Evolutionary conservation across 2,329 filamentous ascomycete genomes (phyloP).

Genomic region (Colletotrichum filicis): DNA sequence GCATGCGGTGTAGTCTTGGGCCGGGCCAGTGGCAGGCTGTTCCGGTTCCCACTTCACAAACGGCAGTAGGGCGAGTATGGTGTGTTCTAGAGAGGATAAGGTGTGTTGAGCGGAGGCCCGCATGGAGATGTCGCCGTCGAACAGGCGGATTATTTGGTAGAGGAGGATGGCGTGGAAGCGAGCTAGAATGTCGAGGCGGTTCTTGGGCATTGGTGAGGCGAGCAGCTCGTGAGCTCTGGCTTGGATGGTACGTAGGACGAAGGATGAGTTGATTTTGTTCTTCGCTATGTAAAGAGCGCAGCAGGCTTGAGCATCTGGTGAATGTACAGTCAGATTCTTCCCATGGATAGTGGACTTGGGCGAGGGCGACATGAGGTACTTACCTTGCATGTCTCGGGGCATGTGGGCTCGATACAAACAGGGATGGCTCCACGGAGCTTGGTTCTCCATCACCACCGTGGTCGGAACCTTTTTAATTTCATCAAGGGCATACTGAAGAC

Average conservation of each 20-base stretch:
- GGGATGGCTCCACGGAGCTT: slow-evolving; percentile 65
- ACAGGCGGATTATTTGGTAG: slow-evolving; percentile 58
- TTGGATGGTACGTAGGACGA: slow-evolving; percentile 61
- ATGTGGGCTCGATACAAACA: slow-evolving; percentile 62
- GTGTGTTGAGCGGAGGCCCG: slow-evolving; percentile 44
- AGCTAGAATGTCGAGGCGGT: slow-evolving; percentile 46
- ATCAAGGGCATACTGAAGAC: slow-evolving; percentile 57
- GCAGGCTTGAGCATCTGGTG: slow-evolving; percentile 60
- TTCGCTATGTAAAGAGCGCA: slow-evolving; percentile 64
- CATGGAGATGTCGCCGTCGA: slow-evolving; percentile 53
- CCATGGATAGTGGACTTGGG: too few relatives aligned
- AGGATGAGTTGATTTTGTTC: slow-evolving; percentile 56
- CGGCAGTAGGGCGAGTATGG: slow-evolving; percentile 45
- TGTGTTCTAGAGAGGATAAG: slow-evolving; percentile 45
- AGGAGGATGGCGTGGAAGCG: slow-evolving; percentile 54
- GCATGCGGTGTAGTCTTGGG: slow-evolving; percentile 50
- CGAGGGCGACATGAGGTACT: not conserved
- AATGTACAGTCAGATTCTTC: not conserved
- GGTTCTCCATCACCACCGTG: slow-evolving; percentile 59
- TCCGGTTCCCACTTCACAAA: slow-evolving; percentile 46
- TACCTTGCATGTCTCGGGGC: slow-evolving; percentile 62
- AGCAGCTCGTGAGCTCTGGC: slow-evolving; percentile 56
- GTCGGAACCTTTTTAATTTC: slow-evolving; percentile 60
- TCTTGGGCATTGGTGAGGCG: slow-evolving; percentile 44
- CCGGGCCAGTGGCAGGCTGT: slow-evolving; percentile 25